These are phyloP conservation scores for Royoungia palumana DNA, from an alignment of 768 basidiomycete species.

Conservation along the genomic window DNA sequence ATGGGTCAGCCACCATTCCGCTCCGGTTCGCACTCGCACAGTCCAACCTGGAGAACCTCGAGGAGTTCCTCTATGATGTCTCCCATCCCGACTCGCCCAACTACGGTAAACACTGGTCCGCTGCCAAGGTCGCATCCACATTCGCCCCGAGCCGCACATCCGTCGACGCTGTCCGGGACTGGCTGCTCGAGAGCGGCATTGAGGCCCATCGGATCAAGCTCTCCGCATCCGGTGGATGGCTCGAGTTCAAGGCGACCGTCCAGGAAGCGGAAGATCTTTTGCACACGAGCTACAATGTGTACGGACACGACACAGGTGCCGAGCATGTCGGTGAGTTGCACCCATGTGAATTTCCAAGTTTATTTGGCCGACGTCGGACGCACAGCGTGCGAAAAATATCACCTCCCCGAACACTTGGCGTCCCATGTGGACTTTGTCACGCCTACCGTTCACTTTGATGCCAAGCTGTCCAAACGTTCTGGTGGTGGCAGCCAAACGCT, in stretches of 20 bases:
- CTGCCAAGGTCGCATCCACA: slow-evolving; percentile 36
- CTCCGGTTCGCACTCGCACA: slow-evolving; percentile 46
- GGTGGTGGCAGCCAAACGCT: background rate
- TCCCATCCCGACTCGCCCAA: slow-evolving; percentile 42
- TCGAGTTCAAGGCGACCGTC: slow-evolving; percentile 39
- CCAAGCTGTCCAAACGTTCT: slow-evolving; percentile 24
- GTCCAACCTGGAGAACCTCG: slow-evolving; percentile 38
- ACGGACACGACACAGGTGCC: slow-evolving; percentile 35
- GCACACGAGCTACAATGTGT: slow-evolving; percentile 41
- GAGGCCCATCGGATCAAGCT: slow-evolving; percentile 32
- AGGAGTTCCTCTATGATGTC: slow-evolving; percentile 40
- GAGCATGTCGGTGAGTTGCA: slow-evolving; percentile 36
- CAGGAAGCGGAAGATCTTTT: slow-evolving; percentile 44
- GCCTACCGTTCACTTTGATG: slow-evolving; percentile 43
- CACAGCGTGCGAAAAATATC: slow-evolving; percentile 40
- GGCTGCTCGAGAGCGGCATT: slow-evolving; percentile 40
- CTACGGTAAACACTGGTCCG: slow-evolving; percentile 47
- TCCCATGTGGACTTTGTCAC: slow-evolving; percentile 43
- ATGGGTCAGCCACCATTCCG: slow-evolving; percentile 35
- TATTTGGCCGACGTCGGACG: background rate
- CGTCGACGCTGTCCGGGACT: slow-evolving; percentile 36
- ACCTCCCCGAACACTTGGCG: slow-evolving; percentile 36
- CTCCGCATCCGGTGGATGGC: slow-evolving; percentile 37
- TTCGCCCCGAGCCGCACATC: slow-evolving; percentile 41
- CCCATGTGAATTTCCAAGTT: too few relatives aligned